Evolutionary conservation across 2,329 filamentous ascomycete species (phyloP).

Genomic region (Aspergillus ustus): DNA sequence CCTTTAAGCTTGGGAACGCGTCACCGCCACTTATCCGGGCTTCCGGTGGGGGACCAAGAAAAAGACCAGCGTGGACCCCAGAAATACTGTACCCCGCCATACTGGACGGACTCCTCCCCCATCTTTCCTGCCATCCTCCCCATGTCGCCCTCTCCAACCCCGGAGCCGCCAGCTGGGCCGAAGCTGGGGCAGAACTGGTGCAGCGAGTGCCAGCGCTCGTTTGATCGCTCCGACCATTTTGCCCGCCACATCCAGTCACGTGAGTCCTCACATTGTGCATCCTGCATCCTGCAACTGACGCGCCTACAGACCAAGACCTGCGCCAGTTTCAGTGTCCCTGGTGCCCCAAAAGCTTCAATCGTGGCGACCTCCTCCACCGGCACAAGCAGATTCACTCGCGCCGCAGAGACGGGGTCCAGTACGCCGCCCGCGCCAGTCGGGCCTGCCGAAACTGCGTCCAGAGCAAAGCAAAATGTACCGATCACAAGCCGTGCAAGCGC

Average conservation of each 20-base stretch:
- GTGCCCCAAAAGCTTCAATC: conserved; percentile 7
- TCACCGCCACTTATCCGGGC: too few species aligned
- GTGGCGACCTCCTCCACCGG: conserved; percentile 1
- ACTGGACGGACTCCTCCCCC: too few species aligned
- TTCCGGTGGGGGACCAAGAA: too few species aligned
- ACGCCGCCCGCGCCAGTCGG: background rate
- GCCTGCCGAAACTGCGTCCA: conserved; percentile 6
- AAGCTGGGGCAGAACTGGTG: background rate
- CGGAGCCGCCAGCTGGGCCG: background rate
- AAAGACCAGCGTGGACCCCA: too few species aligned
- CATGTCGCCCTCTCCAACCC: too few species aligned
- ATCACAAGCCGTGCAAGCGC: conserved; percentile 1
- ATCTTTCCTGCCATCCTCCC: too few species aligned
- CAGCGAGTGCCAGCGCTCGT: background rate
- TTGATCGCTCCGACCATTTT: background rate
- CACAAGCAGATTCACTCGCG: conserved; percentile 3
- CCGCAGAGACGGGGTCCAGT: background rate
- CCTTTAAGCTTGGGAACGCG: too few species aligned
- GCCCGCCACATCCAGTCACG: background rate
- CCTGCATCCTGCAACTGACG: background rate
- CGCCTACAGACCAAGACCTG: background rate
- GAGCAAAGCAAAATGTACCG: conserved; percentile 6
- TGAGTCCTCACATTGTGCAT: background rate
- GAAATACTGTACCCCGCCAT: too few species aligned
- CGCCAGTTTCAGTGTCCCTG: conserved; percentile 1